phyloP scores from a whole-genome alignment of 805 yeast species.

The Ascoidea asiatica region DNA sequence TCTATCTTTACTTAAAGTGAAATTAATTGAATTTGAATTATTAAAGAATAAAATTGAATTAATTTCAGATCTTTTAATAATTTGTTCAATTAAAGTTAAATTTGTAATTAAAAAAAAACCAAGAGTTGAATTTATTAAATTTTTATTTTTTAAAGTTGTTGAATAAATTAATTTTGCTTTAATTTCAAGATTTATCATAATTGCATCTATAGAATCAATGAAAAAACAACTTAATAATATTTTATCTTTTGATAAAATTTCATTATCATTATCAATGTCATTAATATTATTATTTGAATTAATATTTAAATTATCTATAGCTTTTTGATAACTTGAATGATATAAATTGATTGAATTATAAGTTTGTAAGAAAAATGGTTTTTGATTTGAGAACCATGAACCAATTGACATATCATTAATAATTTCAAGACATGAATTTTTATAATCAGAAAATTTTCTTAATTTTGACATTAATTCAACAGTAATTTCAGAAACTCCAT shows the following conservation, averaged over 20 bases:
- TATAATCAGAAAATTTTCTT: slow-evolving; percentile 50
- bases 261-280: not conserved
- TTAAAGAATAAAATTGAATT: slow-evolving; percentile 34
- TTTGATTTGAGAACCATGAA: slow-evolving; percentile 50
- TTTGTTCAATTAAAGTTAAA: slow-evolving; percentile 60
- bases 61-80: slow-evolving; percentile 46
- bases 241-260: slow-evolving; percentile 14
- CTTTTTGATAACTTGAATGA: slow-evolving; percentile 22
- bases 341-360: slow-evolving; percentile 35
- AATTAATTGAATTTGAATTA: no score
- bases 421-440: slow-evolving; percentile 31
- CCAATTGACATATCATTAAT: slow-evolving; percentile 44
- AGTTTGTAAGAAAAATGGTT: slow-evolving; percentile 38
- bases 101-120: slow-evolving; percentile 67
- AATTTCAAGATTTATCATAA: slow-evolving; percentile 51
- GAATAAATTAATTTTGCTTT: slow-evolving; percentile 29
- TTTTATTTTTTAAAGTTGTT: slow-evolving; percentile 6
- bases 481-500: slow-evolving; percentile 57
- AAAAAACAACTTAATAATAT: slow-evolving; percentile 51
- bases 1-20: slow-evolving; percentile 43
- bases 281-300: not conserved
- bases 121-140: slow-evolving; percentile 21
- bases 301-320: no score
- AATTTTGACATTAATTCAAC: slow-evolving; percentile 61
- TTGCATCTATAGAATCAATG: slow-evolving; percentile 68